Base-by-base conservation (phyloP, 257 asterid species). In the Penstemon barbatus region DNA sequence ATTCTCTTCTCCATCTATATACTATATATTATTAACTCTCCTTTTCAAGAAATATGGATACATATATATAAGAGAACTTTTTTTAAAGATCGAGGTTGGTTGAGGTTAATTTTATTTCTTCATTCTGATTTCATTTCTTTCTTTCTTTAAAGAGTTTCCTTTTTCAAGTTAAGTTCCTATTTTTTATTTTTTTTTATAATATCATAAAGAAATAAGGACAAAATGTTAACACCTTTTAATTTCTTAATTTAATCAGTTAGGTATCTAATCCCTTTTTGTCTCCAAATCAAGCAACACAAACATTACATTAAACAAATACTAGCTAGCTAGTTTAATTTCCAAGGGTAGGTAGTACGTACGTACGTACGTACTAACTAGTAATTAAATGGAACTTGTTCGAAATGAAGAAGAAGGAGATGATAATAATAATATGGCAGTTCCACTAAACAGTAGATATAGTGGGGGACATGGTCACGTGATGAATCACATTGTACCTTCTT, bases 401-500 rank as follows among this genome's bases (percentile, higher is more conserved):
- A 62, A 74, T 58, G 81, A 57, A 64, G 87, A 57, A 64, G 87
- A 75, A 71, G 79, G 38, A 4, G 75, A 69, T 8, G 71, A 57
- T 25, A 25, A 25, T 25, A 25, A 25, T 25, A 25, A 25, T 4
- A 84, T 87, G 91, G 87, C 96, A 64, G 45, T 86, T 18, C 98
- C 98, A n/a, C 86, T 92, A 18, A 89, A 77, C 82, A 87, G 81
- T 33, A 66, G 88, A 19, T 92, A 89, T 71, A 85, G 84, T 64
- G 84, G 78, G 12, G 84, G 74, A 8, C 79, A 74, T 65, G 72
- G 45, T 46, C 75, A 68, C 76, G 61, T 65, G 57, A 69, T 15
- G 81, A 73, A 64, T 65, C 72, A 78, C 64, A 6, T 3, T 44
- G n/a, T 4, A 56, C 46, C 69, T 77, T 25, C 69, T 77, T 25